phyloP scores from a whole-genome alignment of 768 basidiomycete genomes.

The Chiua virens region DNA sequence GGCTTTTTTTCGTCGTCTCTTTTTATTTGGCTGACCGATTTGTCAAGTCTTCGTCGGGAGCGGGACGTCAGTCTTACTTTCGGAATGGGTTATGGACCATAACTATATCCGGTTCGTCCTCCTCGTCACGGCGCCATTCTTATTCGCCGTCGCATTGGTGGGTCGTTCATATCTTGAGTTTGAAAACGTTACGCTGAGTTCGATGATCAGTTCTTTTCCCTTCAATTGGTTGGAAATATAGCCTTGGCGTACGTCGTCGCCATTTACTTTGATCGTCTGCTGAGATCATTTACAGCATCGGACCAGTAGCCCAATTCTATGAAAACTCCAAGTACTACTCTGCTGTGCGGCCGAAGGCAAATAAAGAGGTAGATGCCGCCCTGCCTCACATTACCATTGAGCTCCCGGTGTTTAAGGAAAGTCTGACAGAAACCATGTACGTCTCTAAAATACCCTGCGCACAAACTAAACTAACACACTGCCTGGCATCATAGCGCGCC shows the following conservation, averaged over 20 bases:
- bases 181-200: conserved; percentile 8
- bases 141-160: conserved; percentile 75
- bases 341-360: conserved; percentile 57
- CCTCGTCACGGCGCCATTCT: conserved; percentile 61
- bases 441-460: conserved; percentile 16
- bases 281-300: conserved; percentile 47
- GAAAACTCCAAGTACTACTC: conserved; percentile 86
- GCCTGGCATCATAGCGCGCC: conserved; percentile 48
- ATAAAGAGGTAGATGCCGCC: conserved; percentile 58
- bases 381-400: conserved; percentile 79
- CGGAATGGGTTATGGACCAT: conserved; percentile 68
- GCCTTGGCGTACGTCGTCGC: conserved; percentile 50
- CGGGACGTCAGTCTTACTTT: conserved; percentile 57
- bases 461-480: neutral
- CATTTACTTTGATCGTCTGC: neutral
- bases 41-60: conserved; percentile 67
- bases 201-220: conserved; percentile 60
- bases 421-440: conserved; percentile 77
- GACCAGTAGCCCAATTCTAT: conserved; percentile 82
- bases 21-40: neutral
- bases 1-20: conserved; percentile 22
- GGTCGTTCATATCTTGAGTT: conserved; percentile 16
- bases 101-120: conserved; percentile 63
- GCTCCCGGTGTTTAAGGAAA: conserved; percentile 88
- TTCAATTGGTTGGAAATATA: conserved; percentile 65